Evolutionary conservation across 176 grass and related monocot species (phyloP).

Genomic region (Cenchrus fungigraminus): DNA sequence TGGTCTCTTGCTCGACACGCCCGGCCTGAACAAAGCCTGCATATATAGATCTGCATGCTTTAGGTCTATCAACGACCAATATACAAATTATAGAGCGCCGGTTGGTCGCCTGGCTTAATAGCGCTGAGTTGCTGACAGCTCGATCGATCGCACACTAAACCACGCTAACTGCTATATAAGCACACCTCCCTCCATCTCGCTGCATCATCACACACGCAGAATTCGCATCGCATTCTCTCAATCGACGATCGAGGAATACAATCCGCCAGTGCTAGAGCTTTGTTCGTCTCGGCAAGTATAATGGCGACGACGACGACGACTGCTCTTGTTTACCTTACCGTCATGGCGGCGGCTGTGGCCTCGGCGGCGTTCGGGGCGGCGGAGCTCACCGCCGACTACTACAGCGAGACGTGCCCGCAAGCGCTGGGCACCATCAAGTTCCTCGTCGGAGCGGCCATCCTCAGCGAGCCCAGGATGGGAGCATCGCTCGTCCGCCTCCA

Average conservation of each 20-base stretch:
- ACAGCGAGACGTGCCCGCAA: conserved; percentile 63
- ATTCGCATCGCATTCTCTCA: neutral
- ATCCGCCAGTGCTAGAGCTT: neutral
- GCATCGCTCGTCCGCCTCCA: conserved; percentile 72
- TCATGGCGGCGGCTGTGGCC: neutral
- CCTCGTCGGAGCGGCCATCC: conserved; percentile 57
- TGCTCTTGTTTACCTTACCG: neutral
- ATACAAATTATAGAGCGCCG: conserved; percentile 20
- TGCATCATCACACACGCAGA: neutral
- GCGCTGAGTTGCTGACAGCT: conserved; percentile 2
- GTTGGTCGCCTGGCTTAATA: conserved; percentile 14
- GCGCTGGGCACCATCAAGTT: conserved; percentile 66
- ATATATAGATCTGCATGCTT: conserved; percentile 1
- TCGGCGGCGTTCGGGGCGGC: neutral
- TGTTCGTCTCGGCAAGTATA: neutral
- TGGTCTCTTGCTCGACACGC: conserved; percentile 28
- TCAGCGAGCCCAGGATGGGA: conserved; percentile 69
- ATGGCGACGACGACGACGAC: neutral
- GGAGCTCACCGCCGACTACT: conserved; percentile 61
- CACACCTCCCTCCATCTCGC: neutral
- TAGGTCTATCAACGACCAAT: conserved; percentile 5
- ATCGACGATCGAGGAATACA: too few relatives aligned
- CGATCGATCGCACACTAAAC: neutral
- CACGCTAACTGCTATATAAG: conserved; percentile 14
- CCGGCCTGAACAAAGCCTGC: neutral